Percentiles rank a stretch among this genome's conserved stretches.
Evolutionary conservation across 495 filamentous ascomycete species (phyloP).

Genomic region (Aspergillus sclerotioniger): DNA sequence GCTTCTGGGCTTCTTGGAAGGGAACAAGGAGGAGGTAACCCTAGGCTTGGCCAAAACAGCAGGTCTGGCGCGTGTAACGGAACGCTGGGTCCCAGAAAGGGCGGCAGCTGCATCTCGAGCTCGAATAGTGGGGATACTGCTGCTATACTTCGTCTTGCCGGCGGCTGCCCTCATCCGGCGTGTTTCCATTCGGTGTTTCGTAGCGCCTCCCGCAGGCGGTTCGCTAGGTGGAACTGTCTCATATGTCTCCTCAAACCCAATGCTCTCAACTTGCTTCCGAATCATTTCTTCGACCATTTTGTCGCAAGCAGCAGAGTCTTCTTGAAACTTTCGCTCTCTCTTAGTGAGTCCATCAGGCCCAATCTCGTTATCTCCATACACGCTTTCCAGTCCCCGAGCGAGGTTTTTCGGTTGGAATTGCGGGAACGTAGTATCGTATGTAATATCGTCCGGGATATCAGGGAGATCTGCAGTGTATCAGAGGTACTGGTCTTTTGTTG

Average conservation of each 20-base stretch:
- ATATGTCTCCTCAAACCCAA: slow-evolving; percentile 48
- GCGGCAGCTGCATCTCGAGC: slow-evolving; percentile 56
- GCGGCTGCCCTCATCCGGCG: slow-evolving; percentile 30
- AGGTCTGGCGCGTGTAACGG: slow-evolving; percentile 32
- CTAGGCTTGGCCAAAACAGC: slow-evolving; percentile 41
- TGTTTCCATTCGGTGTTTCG: slow-evolving; percentile 23
- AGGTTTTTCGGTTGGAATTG: slow-evolving; percentile 62
- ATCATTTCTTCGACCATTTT: slow-evolving; percentile 59
- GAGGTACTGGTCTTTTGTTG: slow-evolving; percentile 35
- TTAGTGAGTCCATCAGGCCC: slow-evolving; percentile 67
- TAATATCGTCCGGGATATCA: slow-evolving; percentile 75
- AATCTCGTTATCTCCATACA: slow-evolving; percentile 61
- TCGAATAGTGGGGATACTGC: slow-evolving; percentile 43
- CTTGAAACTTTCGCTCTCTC: slow-evolving; percentile 58
- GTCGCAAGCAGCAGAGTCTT: slow-evolving; percentile 44
- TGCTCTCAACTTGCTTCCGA: slow-evolving; percentile 57
- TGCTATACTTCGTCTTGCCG: slow-evolving; percentile 22
- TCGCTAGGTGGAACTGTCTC: slow-evolving; percentile 27
- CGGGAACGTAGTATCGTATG: slow-evolving; percentile 52
- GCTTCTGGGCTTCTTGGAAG: slow-evolving; percentile 39
- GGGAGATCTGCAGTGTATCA: slow-evolving; percentile 57
- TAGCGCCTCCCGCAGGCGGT: slow-evolving; percentile 8
- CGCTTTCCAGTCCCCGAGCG: slow-evolving; percentile 59
- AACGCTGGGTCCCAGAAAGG: slow-evolving; percentile 41
- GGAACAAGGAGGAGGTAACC: slow-evolving; percentile 33